These are phyloP conservation scores for Metschnikowia peoriensis DNA, from an alignment of 805 yeast genomes.

Conservation along the genomic window DNA sequence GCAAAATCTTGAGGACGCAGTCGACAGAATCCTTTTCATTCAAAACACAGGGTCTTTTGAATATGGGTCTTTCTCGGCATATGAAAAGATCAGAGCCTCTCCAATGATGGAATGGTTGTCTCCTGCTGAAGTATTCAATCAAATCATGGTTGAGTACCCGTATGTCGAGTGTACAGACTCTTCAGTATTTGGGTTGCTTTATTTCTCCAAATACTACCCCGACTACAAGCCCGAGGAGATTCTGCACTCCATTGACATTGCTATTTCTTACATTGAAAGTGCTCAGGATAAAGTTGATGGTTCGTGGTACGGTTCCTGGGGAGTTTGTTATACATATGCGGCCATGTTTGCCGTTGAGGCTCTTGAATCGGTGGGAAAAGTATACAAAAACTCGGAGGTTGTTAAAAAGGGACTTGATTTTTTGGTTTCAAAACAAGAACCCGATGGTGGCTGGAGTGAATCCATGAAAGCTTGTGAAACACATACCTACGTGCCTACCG, in stretches of 20 bases:
- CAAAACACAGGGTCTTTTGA: constrained; percentile 81
- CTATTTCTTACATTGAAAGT: constrained; percentile 65
- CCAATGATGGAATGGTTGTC: constrained; percentile 72
- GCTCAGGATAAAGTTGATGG: constrained; percentile 74
- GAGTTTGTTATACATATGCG: constrained; percentile 92
- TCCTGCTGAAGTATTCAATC: constrained; percentile 98
- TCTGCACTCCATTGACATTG: constrained; percentile 64
- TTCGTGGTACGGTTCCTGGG: constrained; percentile 99
- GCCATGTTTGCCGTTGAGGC: constrained; percentile 98
- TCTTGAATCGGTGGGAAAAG: constrained; percentile 62
- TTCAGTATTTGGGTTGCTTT: constrained; percentile 81
- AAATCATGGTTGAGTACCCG: constrained; percentile 98
- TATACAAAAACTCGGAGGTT: constrained; percentile 56
- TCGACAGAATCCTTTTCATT: constrained; percentile 70
- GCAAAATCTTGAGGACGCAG: constrained; percentile 58
- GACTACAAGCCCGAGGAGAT: constrained; percentile 68
- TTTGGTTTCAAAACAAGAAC: constrained; percentile 66
- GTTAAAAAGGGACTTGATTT: constrained; percentile 85
- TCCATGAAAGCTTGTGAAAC: constrained; percentile 88
- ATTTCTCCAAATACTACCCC: constrained; percentile 63
- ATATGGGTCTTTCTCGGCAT: constrained; percentile 89
- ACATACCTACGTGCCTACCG: constrained; percentile 65
- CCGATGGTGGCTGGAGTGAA: constrained; percentile 98
- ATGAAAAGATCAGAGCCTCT: constrained; percentile 83
- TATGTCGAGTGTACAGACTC: constrained; percentile 98